Base-by-base conservation (phyloP, 371 early-diverging fungal species). In the Mucor lusitanicus region DNA sequence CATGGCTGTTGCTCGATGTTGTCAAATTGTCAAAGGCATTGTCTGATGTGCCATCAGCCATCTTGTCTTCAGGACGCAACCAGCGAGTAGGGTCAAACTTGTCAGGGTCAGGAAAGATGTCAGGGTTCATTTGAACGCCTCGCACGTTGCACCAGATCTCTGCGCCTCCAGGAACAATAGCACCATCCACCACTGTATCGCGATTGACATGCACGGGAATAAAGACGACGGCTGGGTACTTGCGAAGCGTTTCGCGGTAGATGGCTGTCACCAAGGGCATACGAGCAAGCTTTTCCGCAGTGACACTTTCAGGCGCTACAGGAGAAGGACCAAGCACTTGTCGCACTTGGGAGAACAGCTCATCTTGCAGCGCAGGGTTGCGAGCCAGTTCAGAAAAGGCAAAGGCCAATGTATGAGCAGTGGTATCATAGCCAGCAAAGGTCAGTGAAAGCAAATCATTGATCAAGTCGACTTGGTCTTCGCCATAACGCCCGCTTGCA, bases 71-170 rank as follows among this genome's bases (percentile, higher is more conserved):
- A 12, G 80, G 76, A 3, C 56, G 48, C 0, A 84, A 27, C 77
- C 80, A 84, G 17, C 84, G 80, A 9, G 48, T 59, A 23, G 76
- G 75, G 58, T 80, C 72, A 55, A 80, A 84, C 19, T 59, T 68
- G 0, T 80, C 73, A 12, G 84, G 84, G 15, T 81, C 46, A 0
- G 81, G 84, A 50, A 84, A 84, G 9, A 78, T 57, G 2, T 19
- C 56, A 5, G 81, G 76, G 53, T 81, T 78, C 84, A 84, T 84
- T 40, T 81, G 81, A 5, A 81, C 39, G 21, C 84, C 84, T 35
- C 84, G 74, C 5, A 84, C 64, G 59, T 84, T 84, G 67, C 80
- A 81, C 80, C 81, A 84, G 1, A 81, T 72, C 50, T 81, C 83
- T 15, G 83, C 71, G 12, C 76, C 78, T 3, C 57, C 74, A 11